These are phyloP conservation scores for Colletotrichum paranaense DNA, from an alignment of 2,329 filamentous ascomycete species.

Conservation along the genomic window DNA sequence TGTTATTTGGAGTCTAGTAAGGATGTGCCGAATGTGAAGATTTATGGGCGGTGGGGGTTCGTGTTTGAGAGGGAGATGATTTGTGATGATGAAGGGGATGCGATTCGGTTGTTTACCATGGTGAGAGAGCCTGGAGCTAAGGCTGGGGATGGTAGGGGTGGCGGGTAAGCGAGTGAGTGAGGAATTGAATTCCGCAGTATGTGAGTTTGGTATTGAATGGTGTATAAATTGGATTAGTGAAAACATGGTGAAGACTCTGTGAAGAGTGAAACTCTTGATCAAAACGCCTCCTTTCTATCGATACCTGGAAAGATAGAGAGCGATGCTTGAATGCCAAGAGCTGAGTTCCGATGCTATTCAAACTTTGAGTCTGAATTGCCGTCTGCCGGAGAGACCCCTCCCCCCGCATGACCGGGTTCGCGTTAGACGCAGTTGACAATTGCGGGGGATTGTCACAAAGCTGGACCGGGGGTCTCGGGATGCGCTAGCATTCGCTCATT, in stretches of 20 bases:
- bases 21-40: slow-evolving; percentile 74
- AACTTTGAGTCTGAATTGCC: neutral
- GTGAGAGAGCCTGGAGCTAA: slow-evolving; percentile 50
- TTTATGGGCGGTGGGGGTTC: slow-evolving; percentile 79
- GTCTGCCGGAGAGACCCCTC: neutral
- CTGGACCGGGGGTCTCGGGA: neutral
- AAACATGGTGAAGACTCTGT: too few relatives aligned
- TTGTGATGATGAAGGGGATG: slow-evolving; percentile 71
- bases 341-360: neutral
- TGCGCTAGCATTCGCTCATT: too few relatives aligned
- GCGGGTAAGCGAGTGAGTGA: neutral
- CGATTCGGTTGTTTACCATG: slow-evolving; percentile 64
- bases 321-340: too few relatives aligned
- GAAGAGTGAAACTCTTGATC: too few relatives aligned
- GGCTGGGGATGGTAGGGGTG: neutral
- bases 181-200: neutral
- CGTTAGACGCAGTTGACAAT: neutral
- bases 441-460: neutral
- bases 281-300: too few relatives aligned
- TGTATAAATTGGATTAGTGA: too few relatives aligned
- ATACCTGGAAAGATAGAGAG: too few relatives aligned
- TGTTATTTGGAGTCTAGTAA: slow-evolving; percentile 80
- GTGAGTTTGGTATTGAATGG: neutral
- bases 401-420: neutral
- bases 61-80: slow-evolving; percentile 72